Evolutionary conservation across 2,329 filamentous ascomycete species (phyloP).

Genomic region (Sarocladium oryzae): DNA sequence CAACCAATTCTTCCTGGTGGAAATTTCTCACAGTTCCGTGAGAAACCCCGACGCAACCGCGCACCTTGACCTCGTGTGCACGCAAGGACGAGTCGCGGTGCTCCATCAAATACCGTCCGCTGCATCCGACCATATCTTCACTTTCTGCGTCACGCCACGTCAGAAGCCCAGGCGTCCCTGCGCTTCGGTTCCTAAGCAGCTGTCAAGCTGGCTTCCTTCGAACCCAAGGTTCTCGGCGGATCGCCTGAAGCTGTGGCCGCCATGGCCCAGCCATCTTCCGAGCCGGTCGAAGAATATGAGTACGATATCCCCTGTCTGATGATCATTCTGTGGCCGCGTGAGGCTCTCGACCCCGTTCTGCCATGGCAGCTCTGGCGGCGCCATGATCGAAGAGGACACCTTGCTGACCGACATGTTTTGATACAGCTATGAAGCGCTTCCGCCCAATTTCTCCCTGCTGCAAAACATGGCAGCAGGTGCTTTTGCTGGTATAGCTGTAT

Average conservation of each 20-base stretch:
- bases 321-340: no score
- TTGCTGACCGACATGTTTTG: not conserved
- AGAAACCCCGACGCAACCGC: not conserved
- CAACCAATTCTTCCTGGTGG: not conserved
- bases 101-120: not conserved
- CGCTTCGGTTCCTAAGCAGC: slow-evolving; percentile 15
- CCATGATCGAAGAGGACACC: not conserved
- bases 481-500: slow-evolving; percentile 93
- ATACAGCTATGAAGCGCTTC: slow-evolving; percentile 81
- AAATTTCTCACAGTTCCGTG: slow-evolving; percentile 7
- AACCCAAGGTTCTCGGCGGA: slow-evolving; percentile 54
- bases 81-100: not conserved
- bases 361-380: no score
- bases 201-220: slow-evolving; percentile 57
- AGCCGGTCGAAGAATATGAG: slow-evolving; percentile 61
- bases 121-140: not conserved
- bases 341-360: no score
- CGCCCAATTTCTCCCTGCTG: slow-evolving; percentile 85
- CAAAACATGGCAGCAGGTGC: slow-evolving; percentile 96
- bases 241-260: slow-evolving; percentile 60
- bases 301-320: slow-evolving; percentile 38
- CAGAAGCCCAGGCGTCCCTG: not conserved
- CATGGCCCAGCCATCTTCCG: slow-evolving; percentile 63
- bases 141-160: not conserved
- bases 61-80: not conserved